phyloP scores from a whole-genome alignment of 805 yeast genomes.

The Kodamaea restingae region DNA sequence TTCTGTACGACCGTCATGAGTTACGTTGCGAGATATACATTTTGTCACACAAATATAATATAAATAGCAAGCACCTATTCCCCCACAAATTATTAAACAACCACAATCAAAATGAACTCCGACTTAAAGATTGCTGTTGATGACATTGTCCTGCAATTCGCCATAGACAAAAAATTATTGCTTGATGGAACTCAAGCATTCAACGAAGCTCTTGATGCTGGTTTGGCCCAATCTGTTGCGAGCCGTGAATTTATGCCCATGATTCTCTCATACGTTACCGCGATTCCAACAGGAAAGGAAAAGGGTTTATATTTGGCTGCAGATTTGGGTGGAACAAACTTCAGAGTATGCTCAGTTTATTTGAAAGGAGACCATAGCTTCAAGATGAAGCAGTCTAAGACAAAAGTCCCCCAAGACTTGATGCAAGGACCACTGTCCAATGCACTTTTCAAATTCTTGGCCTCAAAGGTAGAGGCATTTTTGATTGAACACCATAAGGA shows the following conservation, averaged over 20 bases:
- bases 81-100: not conserved
- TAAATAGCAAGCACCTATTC: not conserved
- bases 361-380: constrained; percentile 79
- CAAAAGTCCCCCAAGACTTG: constrained; percentile 72
- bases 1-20: too few species aligned
- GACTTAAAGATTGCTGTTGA: constrained; percentile 24
- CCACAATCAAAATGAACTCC: constrained; percentile 12
- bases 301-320: constrained; percentile 82
- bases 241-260: constrained; percentile 58
- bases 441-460: constrained; percentile 71
- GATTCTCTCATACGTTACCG: constrained; percentile 90
- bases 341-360: constrained; percentile 85
- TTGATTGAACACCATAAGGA: constrained; percentile 62
- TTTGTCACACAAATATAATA: too few species aligned
- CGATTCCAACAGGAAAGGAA: constrained; percentile 82
- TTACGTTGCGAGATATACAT: too few species aligned
- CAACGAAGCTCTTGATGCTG: constrained; percentile 56
- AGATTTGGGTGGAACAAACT: constrained; percentile 94
- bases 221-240: constrained; percentile 42
- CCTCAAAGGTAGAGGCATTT: constrained; percentile 63
- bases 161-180: constrained; percentile 40
- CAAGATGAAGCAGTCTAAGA: constrained; percentile 68
- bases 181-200: constrained; percentile 51
- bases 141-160: constrained; percentile 38
- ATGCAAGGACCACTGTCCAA: constrained; percentile 62